A percentile compares a stretch with the other conserved stretches of the same genome.
These are phyloP conservation scores for Chlamydomonas eustigma DNA, from an alignment of 139 green algal species.

Conservation along the genomic window DNA sequence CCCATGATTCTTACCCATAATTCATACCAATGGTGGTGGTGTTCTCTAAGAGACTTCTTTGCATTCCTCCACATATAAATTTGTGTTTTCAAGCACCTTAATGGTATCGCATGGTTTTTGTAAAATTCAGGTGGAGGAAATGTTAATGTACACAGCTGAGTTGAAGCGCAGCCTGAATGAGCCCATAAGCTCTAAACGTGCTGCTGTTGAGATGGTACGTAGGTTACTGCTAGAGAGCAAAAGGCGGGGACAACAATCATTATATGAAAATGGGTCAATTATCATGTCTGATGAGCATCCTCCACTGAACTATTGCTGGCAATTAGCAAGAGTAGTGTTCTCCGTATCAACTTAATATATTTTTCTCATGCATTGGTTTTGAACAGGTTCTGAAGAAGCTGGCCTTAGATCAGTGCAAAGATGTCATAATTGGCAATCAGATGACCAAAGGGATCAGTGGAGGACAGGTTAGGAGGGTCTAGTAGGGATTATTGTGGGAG, in stretches of 20 bases:
- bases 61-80: too few relatives aligned
- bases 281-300: too few relatives aligned
- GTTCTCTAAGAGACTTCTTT: too few relatives aligned
- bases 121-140: constrained; percentile 27
- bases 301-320: too few relatives aligned
- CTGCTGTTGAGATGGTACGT: constrained; percentile 54
- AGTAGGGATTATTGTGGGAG: too few relatives aligned
- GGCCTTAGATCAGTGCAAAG: constrained; percentile 20
- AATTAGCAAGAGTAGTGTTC: too few relatives aligned
- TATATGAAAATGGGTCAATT: too few relatives aligned
- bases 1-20: too few relatives aligned
- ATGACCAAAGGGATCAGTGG: constrained; percentile 59
- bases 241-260: not conserved
- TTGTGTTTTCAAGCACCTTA: not conserved
- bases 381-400: constrained; percentile 27
- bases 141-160: constrained; percentile 11
- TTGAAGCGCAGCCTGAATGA: constrained; percentile 22
- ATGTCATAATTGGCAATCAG: constrained; percentile 40
- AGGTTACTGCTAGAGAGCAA: not conserved
- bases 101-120: constrained; percentile 2
- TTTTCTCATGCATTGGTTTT: not conserved
- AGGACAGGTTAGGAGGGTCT: constrained; percentile 38
- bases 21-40: too few relatives aligned
- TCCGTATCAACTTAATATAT: too few relatives aligned
- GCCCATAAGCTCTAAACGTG: constrained; percentile 41